A percentile compares a stretch with the other conserved stretches of the same genome.
phyloP scores from a whole-genome alignment of 2,329 filamentous ascomycete species.

The Pezicula neosporulosa region DNA sequence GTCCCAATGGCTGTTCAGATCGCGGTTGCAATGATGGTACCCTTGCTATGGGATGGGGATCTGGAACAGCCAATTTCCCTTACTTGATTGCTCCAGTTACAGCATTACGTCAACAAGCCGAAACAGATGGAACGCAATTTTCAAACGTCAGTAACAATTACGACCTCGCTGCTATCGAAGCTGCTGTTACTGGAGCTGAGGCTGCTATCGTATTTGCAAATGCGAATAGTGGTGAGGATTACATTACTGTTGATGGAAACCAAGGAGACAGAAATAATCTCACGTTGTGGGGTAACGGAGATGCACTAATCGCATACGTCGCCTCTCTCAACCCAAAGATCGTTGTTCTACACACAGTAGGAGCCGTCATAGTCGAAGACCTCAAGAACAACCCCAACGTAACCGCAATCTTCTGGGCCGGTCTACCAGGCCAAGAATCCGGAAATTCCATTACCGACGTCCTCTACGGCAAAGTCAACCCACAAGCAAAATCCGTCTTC shows the following conservation, averaged over 20 bases:
- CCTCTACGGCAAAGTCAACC: slow-evolving; percentile 76
- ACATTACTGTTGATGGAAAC: slow-evolving; percentile 78
- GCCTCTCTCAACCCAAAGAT: slow-evolving; percentile 78
- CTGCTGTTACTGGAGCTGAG: slow-evolving; percentile 61
- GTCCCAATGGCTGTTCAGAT: slow-evolving; percentile 72
- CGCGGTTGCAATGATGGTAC: slow-evolving; percentile 53
- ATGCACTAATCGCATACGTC: slow-evolving; percentile 76
- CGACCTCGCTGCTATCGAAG: slow-evolving; percentile 46
- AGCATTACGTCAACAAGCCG: slow-evolving; percentile 61
- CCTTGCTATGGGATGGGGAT: slow-evolving; percentile 77
- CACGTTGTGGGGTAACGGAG: slow-evolving; percentile 81
- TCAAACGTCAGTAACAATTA: slow-evolving; percentile 68
- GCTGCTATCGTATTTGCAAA: slow-evolving; percentile 88
- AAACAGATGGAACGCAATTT: slow-evolving; percentile 54
- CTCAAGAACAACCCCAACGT: slow-evolving; percentile 76
- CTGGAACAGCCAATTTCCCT: slow-evolving; percentile 69
- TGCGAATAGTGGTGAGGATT: slow-evolving; percentile 80
- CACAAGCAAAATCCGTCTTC: slow-evolving; percentile 73
- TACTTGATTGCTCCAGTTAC: slow-evolving; percentile 74
- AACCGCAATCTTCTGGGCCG: slow-evolving; percentile 79
- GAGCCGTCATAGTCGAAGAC: slow-evolving; percentile 72
- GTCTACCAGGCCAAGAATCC: slow-evolving; percentile 80
- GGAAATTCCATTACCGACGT: slow-evolving; percentile 77
- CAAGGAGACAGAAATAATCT: slow-evolving; percentile 88
- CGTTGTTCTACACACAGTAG: slow-evolving; percentile 83